Evolutionary conservation across 805 yeast species (phyloP), one percentile per base, ranked within the genome.

Genomic region (Zygosaccharomyces gambellarensis): DNA sequence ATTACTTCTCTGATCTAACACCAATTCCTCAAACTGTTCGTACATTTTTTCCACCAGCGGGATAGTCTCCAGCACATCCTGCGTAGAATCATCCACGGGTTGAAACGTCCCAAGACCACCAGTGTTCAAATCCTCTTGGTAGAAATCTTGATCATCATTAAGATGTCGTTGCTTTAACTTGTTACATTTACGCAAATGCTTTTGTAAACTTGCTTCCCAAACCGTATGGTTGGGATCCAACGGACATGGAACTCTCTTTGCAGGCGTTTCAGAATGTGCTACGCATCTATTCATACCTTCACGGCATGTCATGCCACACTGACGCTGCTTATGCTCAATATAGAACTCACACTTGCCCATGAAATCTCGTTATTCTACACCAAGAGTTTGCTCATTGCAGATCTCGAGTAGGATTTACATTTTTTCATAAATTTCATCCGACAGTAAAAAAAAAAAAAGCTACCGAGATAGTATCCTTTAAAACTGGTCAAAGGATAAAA

Each of bases 181-280:
- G 53, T 77, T 80, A 63, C 97, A 89, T 60, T 80, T 81, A 49
- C 68, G 71, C 44, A 82, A 45, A 65, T 89, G 97, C 14, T 59
- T 65, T 4, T 70, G 63, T 38, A 87, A 62, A 46, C 78, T 81
- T 39, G 73, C 71, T 43, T 72, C 72, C 88, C 87, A 84, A 0
- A 89, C 81, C 1, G 83, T 77, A 63, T 89, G 97, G 2, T 79
- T 75, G 1, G 84, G 80, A 64, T 88, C 95, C 27, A 83, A 61
- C 0, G 96, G 89, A 67, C 97, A 89, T 5, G 82, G 79, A 0
- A 89, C 75, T 48, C 95, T 52, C 22, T 28, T 27, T 3, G 19
- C 31, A 5, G 49, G n/a, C 22, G 32, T 45, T 74, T 77, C 7
- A 81, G 68, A 22, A 65, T 86, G 90, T 5, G 90, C 85, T 2